Percentiles rank a stretch among this genome's conserved stretches.
These are phyloP conservation scores for Arthrobotrys pseudoclavata DNA, from an alignment of 2,329 filamentous ascomycete genomes.

Conservation along the genomic window DNA sequence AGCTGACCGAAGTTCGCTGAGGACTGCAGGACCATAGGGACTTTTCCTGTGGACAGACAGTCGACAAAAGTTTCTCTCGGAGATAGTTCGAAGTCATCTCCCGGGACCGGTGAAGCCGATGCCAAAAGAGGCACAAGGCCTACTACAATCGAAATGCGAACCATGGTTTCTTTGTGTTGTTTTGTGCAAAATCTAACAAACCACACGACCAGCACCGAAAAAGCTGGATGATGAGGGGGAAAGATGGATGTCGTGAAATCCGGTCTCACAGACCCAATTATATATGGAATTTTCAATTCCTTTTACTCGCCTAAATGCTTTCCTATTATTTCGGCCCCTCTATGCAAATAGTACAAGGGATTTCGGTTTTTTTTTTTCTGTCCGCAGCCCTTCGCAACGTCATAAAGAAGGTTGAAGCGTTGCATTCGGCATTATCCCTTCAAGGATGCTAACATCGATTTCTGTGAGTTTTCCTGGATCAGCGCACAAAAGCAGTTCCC, in stretches of 20 bases:
- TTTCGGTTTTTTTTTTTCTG: constrained; percentile 12
- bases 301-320: neutral
- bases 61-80: constrained; percentile 44
- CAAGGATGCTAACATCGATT: constrained; percentile 16
- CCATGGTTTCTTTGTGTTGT: constrained; percentile 35
- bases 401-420: constrained; percentile 50
- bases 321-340: neutral
- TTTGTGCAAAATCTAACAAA: constrained; percentile 35
- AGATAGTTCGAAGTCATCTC: neutral
- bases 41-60: constrained; percentile 27
- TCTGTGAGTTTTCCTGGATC: constrained; percentile 37
- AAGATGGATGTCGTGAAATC: constrained; percentile 4
- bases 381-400: constrained; percentile 21
- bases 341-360: constrained; percentile 1
- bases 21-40: constrained; percentile 32
- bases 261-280: neutral
- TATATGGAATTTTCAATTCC: constrained; percentile 9
- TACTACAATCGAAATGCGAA: constrained; percentile 22
- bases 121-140: constrained; percentile 33
- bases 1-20: constrained; percentile 35
- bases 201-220: neutral
- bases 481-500: constrained; percentile 30
- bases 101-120: constrained; percentile 36
- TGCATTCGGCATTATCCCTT: constrained; percentile 38
- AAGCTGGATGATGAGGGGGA: neutral